phyloP scores from a whole-genome alignment of 2,329 filamentous ascomycete species.

The Blastomyces percursus region DNA sequence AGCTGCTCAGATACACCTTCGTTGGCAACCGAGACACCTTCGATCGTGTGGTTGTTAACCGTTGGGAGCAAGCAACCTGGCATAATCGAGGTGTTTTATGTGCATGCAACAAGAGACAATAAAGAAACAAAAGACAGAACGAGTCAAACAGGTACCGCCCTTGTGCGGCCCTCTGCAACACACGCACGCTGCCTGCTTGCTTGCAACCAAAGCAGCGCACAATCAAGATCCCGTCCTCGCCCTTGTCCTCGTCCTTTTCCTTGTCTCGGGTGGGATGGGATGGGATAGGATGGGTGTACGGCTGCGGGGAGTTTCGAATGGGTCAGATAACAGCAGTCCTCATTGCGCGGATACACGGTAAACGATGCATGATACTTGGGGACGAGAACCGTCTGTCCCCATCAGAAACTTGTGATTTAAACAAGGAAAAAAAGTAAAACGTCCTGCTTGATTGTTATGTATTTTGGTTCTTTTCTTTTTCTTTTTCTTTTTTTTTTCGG shows the following conservation, averaged over 20 bases:
- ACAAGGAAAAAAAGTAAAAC: background rate
- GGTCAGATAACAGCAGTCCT: background rate
- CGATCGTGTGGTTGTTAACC: background rate
- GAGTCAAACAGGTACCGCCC: background rate
- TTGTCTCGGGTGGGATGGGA: background rate
- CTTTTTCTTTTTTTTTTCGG: too few species aligned
- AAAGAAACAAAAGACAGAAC: background rate
- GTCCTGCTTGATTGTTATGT: background rate
- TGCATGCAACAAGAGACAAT: background rate
- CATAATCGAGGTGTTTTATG: background rate
- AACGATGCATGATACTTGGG: background rate
- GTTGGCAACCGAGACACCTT: background rate
- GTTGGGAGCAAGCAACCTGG: background rate
- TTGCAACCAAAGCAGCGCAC: background rate
- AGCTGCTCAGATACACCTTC: background rate
- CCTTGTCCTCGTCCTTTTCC: background rate
- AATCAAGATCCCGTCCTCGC: background rate
- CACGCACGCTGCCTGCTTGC: background rate
- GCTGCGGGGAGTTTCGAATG: background rate
- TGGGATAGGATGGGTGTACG: background rate
- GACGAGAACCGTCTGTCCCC: background rate
- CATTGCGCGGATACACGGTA: background rate
- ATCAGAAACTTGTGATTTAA: too few species aligned
- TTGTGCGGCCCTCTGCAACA: background rate
- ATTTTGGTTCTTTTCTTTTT: too few species aligned